Evolutionary conservation across 23 red algal genomes (phyloP), one percentile per base, ranked within the genome.

Genomic region (Chondrus crispus): DNA sequence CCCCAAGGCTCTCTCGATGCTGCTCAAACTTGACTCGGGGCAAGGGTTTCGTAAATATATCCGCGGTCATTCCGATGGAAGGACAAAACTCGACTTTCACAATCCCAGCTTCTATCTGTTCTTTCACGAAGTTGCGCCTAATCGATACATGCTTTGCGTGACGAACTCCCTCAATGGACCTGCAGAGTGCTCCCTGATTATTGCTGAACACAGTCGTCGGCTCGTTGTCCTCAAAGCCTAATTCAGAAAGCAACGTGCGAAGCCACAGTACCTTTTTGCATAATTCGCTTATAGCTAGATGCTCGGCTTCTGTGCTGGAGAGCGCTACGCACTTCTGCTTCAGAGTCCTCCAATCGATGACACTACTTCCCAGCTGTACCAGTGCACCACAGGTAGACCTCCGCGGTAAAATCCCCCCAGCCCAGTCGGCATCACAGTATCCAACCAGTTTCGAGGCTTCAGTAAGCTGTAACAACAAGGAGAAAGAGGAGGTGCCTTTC

Each of bases 11-110:
- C n/a, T 55, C n/a, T 0, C 51, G 14, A 55, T 55, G 51, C 14
- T 0, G 51, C 1, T 14, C n/a, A n/a, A 55, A 55, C n/a, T n/a
- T 55, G 14, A 18, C 51, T n/a, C 51, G 51, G 51, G 51, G 79
- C 1, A 83, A 52, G 16, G 51, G 79, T 62, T 83, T 83, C 18
- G 51, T 83, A n/a, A 83, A 83, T 1, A 71, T 71, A 14, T 71
- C 64, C 18, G 64, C 64, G 30, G 29, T 18, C 64, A 71, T 71
- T 14, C 1, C 19, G 13, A 37, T 62, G 29, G 47, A 37, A 4
- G 79, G 51, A 36, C 48, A 36, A 10, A 37, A 26, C 8, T 62
- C 2, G n/a, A 83, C 4, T 0, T 35, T 83, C 18, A 83, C 43
- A 16, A 9, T 3, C 7, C 62, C 54, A 5, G 4, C 4, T 3